Evolutionary conservation across 1,284 basidiomycete genomes (phyloP).

Genomic region (Sporisorium iseilematis-ciliati): DNA sequence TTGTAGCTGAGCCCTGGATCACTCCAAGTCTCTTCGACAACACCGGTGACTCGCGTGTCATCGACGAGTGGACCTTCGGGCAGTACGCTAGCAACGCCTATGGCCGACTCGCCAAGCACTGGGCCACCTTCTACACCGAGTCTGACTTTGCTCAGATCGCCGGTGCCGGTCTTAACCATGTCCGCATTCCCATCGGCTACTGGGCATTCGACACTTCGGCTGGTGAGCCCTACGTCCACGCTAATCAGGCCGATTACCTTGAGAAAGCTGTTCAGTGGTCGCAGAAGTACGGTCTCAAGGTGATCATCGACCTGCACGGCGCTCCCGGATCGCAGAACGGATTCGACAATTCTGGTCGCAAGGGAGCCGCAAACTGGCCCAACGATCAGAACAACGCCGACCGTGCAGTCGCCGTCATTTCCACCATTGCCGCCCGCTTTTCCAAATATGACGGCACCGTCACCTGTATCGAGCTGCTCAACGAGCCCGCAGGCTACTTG

Average conservation of each 20-base stretch:
- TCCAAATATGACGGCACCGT: constrained; percentile 61
- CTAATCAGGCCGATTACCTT: constrained; percentile 76
- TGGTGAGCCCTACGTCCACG: constrained; percentile 86
- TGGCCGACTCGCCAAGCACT: constrained; percentile 73
- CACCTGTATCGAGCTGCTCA: constrained; percentile 63
- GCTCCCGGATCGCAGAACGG: constrained; percentile 71
- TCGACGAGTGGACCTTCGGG: constrained; percentile 90
- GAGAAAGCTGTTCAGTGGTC: constrained; percentile 82
- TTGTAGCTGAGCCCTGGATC: constrained; percentile 67
- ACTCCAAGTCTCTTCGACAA: constrained; percentile 72
- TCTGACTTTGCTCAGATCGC: constrained; percentile 78
- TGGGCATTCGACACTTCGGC: constrained; percentile 88
- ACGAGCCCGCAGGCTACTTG: constrained; percentile 60
- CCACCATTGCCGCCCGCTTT: constrained; percentile 70
- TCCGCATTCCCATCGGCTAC: constrained; percentile 88
- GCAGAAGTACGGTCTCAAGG: constrained; percentile 79
- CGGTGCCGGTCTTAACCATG: constrained; percentile 74
- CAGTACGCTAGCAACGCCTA: constrained; percentile 71
- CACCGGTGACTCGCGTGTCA: constrained; percentile 60
- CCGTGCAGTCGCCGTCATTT: constrained; percentile 79
- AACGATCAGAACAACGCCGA: constrained; percentile 77
- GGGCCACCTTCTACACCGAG: constrained; percentile 86
- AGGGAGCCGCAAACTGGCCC: constrained; percentile 79
- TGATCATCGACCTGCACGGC: constrained; percentile 80
- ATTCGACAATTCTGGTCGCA: constrained; percentile 76